phyloP scores from a whole-genome alignment of 2,329 filamentous ascomycete genomes.

The Davidsoniella australis region DNA sequence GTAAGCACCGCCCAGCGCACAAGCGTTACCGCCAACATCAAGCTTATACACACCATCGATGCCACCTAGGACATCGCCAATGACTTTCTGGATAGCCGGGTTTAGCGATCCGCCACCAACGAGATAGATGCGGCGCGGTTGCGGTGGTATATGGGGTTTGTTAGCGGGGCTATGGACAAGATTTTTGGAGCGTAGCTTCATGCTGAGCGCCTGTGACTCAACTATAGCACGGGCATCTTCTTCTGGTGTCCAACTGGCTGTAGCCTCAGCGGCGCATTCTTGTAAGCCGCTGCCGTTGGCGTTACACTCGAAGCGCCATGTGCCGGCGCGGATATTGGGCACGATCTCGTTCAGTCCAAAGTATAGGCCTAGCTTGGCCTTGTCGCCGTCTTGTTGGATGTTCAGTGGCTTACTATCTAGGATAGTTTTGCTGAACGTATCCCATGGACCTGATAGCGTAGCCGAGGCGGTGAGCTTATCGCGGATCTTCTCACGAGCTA shows the following conservation, averaged over 20 bases:
- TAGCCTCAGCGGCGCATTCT: conserved; percentile 17
- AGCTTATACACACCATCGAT: conserved; percentile 82
- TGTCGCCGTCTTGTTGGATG: conserved; percentile 32
- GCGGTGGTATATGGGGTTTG: conserved; percentile 43
- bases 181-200: conserved; percentile 66
- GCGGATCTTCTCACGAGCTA: conserved; percentile 78
- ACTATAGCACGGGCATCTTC: conserved; percentile 76
- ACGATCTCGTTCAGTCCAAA: conserved; percentile 93
- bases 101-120: conserved; percentile 87
- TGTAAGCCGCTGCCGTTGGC: conserved; percentile 35
- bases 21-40: conserved; percentile 89
- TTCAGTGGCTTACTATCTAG: conserved; percentile 53
- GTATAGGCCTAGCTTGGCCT: conserved; percentile 80
- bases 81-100: conserved; percentile 67
- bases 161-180: conserved; percentile 44
- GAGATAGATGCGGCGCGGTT: conserved; percentile 80
- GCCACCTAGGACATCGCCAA: conserved; percentile 78
- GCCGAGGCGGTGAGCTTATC: conserved; percentile 44
- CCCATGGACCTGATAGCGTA: conserved; percentile 44
- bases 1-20: conserved; percentile 83
- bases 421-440: conserved; percentile 59
- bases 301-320: conserved; percentile 60
- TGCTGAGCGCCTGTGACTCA: conserved; percentile 85
- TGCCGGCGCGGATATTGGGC: conserved; percentile 71
- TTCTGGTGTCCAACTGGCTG: conserved; percentile 31